Base-by-base conservation (phyloP, 768 basidiomycete species). In the Termitomyces bulborhizus region DNA sequence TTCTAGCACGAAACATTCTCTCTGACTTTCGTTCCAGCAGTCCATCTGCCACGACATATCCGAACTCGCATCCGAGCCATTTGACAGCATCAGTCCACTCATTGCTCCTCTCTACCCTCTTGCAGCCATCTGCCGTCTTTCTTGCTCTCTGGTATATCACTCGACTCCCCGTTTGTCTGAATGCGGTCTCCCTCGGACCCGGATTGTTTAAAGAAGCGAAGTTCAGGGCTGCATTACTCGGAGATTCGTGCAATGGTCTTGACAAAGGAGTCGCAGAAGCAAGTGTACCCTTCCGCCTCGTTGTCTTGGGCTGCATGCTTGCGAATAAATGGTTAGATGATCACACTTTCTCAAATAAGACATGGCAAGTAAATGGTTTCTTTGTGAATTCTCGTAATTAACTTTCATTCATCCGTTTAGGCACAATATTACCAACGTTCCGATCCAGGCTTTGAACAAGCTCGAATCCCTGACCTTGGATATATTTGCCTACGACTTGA, bases 281-380 rank as follows among this genome's bases (percentile, higher is more conserved):
- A 6, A 78, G 76, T 56, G 84, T 83, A 1, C 82, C 86, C 11
- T 91, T 90, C 68, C 82, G 86, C 51, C 75, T 92, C 42, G 75
- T 91, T 55, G 79, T 92, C 24, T 75, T 92, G 24, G 90, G 90
- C 18, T 90, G 84, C 58, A 90, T 92, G 88, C 73, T 92, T 34
- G 88, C 89, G 18, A 91, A 91, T 68, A 92, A 92, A 70, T 91
- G 90, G 90, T 65, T 92, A 60, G 89, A 91, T 60, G 90, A 92
- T 62, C 90, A 92, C 63, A 91, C 90, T 0, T 92, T 91, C 69
- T 90, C 88, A 40, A 91, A 91, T 71, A 91, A 90, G 73, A 92
- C 90, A 52, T 92, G 90, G 90, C 90, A 67, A 57, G 83, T 66
- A 43, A 46, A 29, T 27, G 24, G 1, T 13, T 39, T 9, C 4